phyloP scores from a whole-genome alignment of 805 yeast species.

The Yarrowia sp. region DNA sequence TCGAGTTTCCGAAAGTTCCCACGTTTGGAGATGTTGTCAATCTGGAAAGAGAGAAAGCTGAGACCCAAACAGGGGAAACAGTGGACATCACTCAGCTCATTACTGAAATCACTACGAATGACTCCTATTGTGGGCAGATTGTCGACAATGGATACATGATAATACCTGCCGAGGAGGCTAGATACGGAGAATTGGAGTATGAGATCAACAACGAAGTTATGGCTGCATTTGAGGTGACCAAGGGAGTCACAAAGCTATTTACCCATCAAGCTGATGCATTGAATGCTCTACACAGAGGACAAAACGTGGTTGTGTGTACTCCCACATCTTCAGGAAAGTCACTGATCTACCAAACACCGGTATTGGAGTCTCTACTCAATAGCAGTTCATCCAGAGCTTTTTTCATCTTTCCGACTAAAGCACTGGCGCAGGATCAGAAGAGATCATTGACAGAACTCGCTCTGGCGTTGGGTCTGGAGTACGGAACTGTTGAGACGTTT shows the following conservation, averaged over 20 bases:
- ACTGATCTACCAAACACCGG: slow-evolving; percentile 87
- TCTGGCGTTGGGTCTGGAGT: slow-evolving; percentile 52
- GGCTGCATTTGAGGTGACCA: slow-evolving; percentile 57
- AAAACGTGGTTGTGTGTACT: slow-evolving; percentile 87
- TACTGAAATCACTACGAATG: slow-evolving; percentile 54
- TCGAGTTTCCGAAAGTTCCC: slow-evolving; percentile 44
- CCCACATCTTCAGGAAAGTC: slow-evolving; percentile 97
- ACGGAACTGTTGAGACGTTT: slow-evolving; percentile 71
- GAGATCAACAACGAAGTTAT: slow-evolving; percentile 60
- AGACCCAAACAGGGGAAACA: background rate
- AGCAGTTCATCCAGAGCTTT: slow-evolving; percentile 63
- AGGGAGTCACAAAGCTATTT: slow-evolving; percentile 64
- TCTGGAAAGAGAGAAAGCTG: background rate
- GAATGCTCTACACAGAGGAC: slow-evolving; percentile 59
- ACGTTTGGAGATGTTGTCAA: slow-evolving; percentile 49
- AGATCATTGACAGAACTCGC: slow-evolving; percentile 72
- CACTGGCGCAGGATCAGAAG: slow-evolving; percentile 95
- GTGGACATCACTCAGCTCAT: slow-evolving; percentile 59
- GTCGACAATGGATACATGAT: slow-evolving; percentile 58
- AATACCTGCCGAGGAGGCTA: slow-evolving; percentile 56
- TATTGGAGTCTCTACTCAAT: slow-evolving; percentile 54
- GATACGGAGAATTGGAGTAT: slow-evolving; percentile 46
- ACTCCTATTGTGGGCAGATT: slow-evolving; percentile 70
- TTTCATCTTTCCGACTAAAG: slow-evolving; percentile 95
- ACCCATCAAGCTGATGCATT: slow-evolving; percentile 85